A percentile compares a stretch with the other conserved stretches of the same genome.
Conservation (phyloP, 345 rosid genomes). For the Hibiscus trionum region DNA sequence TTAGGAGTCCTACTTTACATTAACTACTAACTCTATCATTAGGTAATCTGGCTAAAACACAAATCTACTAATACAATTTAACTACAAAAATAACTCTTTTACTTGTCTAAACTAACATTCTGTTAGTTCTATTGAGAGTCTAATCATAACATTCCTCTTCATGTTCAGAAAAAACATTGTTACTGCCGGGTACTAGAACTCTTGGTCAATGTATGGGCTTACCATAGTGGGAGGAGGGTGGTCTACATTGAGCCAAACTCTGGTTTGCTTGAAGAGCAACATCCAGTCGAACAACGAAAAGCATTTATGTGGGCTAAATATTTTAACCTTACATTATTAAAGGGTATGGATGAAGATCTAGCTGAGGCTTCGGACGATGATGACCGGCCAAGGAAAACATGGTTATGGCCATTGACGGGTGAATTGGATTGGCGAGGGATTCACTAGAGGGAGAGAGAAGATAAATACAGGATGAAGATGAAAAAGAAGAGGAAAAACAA, state of each 20-base stretch:
- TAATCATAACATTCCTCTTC: background rate
- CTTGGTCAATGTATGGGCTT: slow-evolving; percentile 89
- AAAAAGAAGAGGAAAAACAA: slow-evolving; percentile 81
- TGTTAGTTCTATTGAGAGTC: background rate
- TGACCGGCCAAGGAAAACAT: slow-evolving; percentile 56
- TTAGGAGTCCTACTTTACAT: too few relatives aligned
- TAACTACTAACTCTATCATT: too few relatives aligned
- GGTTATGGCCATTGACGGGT: slow-evolving; percentile 93
- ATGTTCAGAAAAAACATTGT: slow-evolving; percentile 69
- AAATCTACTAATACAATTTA: too few relatives aligned
- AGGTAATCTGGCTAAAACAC: too few relatives aligned
- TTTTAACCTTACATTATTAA: slow-evolving; percentile 60
- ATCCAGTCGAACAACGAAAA: slow-evolving; percentile 47
- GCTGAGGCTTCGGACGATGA: slow-evolving; percentile 96
- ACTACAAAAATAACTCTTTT: too few relatives aligned
- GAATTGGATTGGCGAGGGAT: slow-evolving; percentile 97
- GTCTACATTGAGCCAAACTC: slow-evolving; percentile 70
- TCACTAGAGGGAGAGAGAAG: slow-evolving; percentile 88
- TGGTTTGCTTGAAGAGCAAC: slow-evolving; percentile 75
- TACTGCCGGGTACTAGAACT: slow-evolving; percentile 85
- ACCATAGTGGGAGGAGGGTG: slow-evolving; percentile 81
- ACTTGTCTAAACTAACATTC: too few relatives aligned
- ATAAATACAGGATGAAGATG: slow-evolving; percentile 81
- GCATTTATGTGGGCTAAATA: slow-evolving; percentile 73
- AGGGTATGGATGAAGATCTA: slow-evolving; percentile 93